A percentile compares a stretch with the other conserved stretches of the same genome.
These are phyloP conservation scores for Ligustrum vulgare DNA, from an alignment of 257 asterid genomes.

Conservation along the genomic window DNA sequence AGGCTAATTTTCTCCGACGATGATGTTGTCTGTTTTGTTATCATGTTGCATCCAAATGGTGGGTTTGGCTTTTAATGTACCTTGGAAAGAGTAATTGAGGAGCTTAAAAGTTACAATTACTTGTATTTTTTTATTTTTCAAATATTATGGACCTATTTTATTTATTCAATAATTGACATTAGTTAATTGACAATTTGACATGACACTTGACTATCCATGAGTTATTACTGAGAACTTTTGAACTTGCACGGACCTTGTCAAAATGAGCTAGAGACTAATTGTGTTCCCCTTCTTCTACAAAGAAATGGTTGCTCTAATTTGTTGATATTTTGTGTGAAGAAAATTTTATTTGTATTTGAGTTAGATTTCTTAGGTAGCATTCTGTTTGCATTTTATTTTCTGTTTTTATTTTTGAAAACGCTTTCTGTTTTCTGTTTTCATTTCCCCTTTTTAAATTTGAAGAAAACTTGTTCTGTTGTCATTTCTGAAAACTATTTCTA, in stretches of 20 bases:
- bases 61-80: constrained; percentile 93
- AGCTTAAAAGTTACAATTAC: constrained; percentile 82
- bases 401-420: too few species aligned
- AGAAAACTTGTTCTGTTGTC: too few species aligned
- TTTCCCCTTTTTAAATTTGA: too few species aligned
- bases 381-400: too few species aligned
- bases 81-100: constrained; percentile 88
- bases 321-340: neutral
- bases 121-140: constrained; percentile 21
- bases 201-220: neutral
- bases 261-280: neutral
- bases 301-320: neutral
- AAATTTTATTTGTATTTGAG: neutral
- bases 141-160: neutral
- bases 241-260: neutral
- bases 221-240: neutral
- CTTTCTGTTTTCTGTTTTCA: too few species aligned
- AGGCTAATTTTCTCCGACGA: constrained; percentile 73
- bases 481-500: too few species aligned
- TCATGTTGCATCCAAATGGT: constrained; percentile 80
- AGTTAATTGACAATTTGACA: neutral
- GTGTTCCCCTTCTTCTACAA: neutral
- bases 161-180: neutral
- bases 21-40: constrained; percentile 75
- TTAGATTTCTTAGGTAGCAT: neutral